Base-by-base conservation (phyloP, 352 stramenopile genomes). In the Globisporangium rhizosaccharum region DNA sequence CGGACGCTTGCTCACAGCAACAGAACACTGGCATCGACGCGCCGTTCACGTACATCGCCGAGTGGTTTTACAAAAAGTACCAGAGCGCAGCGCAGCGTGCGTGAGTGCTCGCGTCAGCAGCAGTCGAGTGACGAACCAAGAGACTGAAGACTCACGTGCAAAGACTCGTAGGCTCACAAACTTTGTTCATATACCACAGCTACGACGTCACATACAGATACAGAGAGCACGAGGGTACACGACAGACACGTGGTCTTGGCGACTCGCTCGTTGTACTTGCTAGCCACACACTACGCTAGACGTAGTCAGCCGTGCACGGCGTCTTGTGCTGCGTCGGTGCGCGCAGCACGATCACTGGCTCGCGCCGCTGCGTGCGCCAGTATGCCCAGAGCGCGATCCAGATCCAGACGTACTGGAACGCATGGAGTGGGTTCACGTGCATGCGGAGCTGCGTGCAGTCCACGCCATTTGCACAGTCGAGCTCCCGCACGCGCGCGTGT, bases 11-110 rank as follows among this genome's bases (percentile, higher is more conserved):
- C 28, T 49, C 51, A n/a, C 59, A 87, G 77, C 80, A 88, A 75
- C 73, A 90, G 59, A 90, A 91, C 58, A 69, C 72, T 8, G 76
- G 71, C 17, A 82, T 94, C 25, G 82, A 94, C 6, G 77, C 77
- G 36, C 79, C 85, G 9, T 94, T 94, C 66, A 59, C 68, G 26
- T 76, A 91, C 71, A 89, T 94, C 57, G 82, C 85, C 30, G 79
- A 88, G 56, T 88, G 79, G 72, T 94, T 92, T 53, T 76, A 90
- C 70, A 90, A 89, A 53, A 92, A 91, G 60, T 94, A 94, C 58
- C 82, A 90, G 52, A 71, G 66, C 56, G 77, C 78, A 36, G 82
- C 79, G 0, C 69, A 87, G 53, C 75, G 76, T 3, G 77, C 72
- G 14, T 88, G 45, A 63, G 33, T 6, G 9, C 33, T 39, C 33